Conservation (phyloP, 495 filamentous ascomycete genomes). For the Penicillium lividum region DNA sequence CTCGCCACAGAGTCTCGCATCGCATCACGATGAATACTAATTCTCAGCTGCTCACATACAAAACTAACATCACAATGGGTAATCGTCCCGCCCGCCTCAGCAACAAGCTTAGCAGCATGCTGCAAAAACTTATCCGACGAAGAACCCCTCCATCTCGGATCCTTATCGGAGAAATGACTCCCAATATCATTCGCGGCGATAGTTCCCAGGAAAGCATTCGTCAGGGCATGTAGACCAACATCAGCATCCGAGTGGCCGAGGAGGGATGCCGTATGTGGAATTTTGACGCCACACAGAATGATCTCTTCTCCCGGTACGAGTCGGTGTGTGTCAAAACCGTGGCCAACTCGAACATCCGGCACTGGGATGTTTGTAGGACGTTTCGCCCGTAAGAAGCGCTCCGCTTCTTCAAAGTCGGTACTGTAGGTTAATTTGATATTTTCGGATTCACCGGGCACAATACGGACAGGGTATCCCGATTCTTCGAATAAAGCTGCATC, state of each 20-base stretch:
- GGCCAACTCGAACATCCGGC: conserved; percentile 13
- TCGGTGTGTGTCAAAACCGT: conserved; percentile 14
- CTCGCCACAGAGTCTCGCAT: conserved; percentile 9
- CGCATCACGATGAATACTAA: conserved; percentile 11
- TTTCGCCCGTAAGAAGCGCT: background rate
- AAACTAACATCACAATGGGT: conserved; percentile 16
- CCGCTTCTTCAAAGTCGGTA: conserved; percentile 9
- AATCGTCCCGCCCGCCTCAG: conserved; percentile 6
- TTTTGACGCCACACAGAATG: conserved; percentile 14
- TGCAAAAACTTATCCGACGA: conserved; percentile 14
- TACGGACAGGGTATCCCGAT: conserved; percentile 3
- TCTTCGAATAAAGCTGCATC: conserved; percentile 12
- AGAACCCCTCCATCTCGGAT: conserved; percentile 12
- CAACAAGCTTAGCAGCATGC: conserved; percentile 12
- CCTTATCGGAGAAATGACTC: conserved; percentile 9
- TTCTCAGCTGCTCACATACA: conserved; percentile 8
- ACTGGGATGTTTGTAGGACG: background rate
- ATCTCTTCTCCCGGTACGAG: conserved; percentile 11
- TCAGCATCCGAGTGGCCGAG: conserved; percentile 17
- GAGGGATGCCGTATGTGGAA: conserved; percentile 9
- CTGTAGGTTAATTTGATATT: conserved; percentile 13
- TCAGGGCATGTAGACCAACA: conserved; percentile 15
- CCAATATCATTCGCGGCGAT: conserved; percentile 13
- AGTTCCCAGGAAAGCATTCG: conserved; percentile 13
- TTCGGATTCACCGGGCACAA: conserved; percentile 9